phyloP scores from a whole-genome alignment of 768 basidiomycete species.

The Leccinum boreale region DNA sequence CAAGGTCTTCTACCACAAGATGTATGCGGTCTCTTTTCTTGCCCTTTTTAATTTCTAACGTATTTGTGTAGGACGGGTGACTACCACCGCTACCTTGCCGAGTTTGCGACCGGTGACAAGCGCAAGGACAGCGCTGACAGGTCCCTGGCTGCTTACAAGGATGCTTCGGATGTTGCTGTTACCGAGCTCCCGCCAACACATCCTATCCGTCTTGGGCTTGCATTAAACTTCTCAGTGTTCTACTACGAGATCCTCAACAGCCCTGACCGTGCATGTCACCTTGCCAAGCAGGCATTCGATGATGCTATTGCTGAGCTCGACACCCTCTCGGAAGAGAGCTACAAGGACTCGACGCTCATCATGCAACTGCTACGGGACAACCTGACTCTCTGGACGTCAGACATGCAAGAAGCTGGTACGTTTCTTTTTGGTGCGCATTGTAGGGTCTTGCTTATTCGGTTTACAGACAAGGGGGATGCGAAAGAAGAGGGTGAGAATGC shows the following conservation, averaged over 20 bases:
- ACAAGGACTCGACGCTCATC: conserved; percentile 98
- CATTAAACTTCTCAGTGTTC: conserved; percentile 99
- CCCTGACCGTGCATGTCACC: conserved; percentile 96
- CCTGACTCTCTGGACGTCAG: conserved; percentile 96
- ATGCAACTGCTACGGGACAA: conserved; percentile 97
- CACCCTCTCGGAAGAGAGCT: conserved; percentile 96
- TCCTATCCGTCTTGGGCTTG: conserved; percentile 97
- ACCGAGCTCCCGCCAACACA: conserved; percentile 94
- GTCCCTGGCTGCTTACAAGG: conserved; percentile 96
- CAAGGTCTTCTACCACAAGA: conserved; percentile 99
- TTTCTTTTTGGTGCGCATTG: conserved; percentile 26
- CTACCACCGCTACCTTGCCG: conserved; percentile 98
- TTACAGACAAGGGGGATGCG: conserved; percentile 64
- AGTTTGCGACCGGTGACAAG: conserved; percentile 97
- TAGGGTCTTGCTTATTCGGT: conserved; percentile 8
- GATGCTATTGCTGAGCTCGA: conserved; percentile 99
- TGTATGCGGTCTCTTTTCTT: conserved; percentile 48
- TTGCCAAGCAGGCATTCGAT: conserved; percentile 98
- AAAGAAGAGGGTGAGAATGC: conserved; percentile 69
- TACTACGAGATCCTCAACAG: conserved; percentile 99
- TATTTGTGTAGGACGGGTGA: conserved; percentile 82
- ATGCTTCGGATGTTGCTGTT: conserved; percentile 94
- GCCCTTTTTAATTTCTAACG: conserved; percentile 9
- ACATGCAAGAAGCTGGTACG: conserved; percentile 91
- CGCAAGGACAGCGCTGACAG: conserved; percentile 97